Evolutionary conservation across 2,329 filamentous ascomycete genomes (phyloP), one percentile per base, ranked within the genome.

Genomic region (Fusarium floridanum): DNA sequence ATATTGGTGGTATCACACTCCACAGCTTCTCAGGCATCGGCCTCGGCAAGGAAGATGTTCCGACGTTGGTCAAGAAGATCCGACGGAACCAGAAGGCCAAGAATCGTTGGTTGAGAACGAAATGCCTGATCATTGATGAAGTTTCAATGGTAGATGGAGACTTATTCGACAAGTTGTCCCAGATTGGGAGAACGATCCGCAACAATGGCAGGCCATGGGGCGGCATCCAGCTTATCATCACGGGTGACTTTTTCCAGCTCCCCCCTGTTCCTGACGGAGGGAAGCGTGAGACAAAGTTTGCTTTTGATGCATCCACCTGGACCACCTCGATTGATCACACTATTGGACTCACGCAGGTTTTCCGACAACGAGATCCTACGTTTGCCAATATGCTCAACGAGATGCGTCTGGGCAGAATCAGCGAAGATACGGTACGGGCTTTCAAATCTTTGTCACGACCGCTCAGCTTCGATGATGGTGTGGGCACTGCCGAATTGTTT

Each of bases 71-170:
- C 61, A 97, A 94, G 82, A 99, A 98, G 87, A 94, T 99, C 77
- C 93, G 94, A 77, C 90, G 91, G 68, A 98, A 98, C 76, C 88
- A 90, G 20, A 98, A 98, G 81, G 95, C 95, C 24, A 96, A 94
- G 81, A 93, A 91, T 73, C 90, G 96, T 45, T 99, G 97, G 97
- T 85, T 97, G 74, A 91, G 91, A 66, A 97, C 95, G 1, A 97
- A 95, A 80, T 91, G 95, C 14, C 88, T 99, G 27, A 89, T 99
- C 76, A 90, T 99, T 77, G 97, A 99, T 83, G 97, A 99, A 81
- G 92, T 99, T 5, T 98, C 97, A 14, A 99, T 99, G 97, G 95
- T 99, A 6, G 97, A 99, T 78, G 97, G 95, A 1, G 95, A 98
- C 37, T 87, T 99, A 0, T 99, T 98, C 76, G 97, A 99, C 85